Evolutionary conservation across 495 filamentous ascomycete species (phyloP).

Genomic region (Bathelium albidoporum): DNA sequence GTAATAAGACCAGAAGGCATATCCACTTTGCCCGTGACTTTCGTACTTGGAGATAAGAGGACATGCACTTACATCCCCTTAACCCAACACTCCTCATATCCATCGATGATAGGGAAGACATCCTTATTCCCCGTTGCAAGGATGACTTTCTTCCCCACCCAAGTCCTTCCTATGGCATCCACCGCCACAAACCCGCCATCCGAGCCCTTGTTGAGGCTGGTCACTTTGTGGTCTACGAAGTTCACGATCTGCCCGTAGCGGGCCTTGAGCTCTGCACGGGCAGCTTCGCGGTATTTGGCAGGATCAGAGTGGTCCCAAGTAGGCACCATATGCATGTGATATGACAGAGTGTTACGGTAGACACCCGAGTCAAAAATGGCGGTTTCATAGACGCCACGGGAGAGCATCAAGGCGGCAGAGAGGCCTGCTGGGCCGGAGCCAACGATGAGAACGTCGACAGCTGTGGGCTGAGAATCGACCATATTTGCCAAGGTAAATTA

Average conservation of each 20-base stretch:
- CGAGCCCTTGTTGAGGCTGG: neutral
- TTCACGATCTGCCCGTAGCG: slow-evolving; percentile 34
- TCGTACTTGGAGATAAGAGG: neutral
- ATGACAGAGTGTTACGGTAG: slow-evolving; percentile 39
- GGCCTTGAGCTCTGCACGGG: slow-evolving; percentile 26
- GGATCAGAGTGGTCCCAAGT: slow-evolving; percentile 34
- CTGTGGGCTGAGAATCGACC: no score
- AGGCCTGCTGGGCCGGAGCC: slow-evolving; percentile 50
- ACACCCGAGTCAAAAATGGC: slow-evolving; percentile 40
- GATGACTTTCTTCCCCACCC: slow-evolving; percentile 38
- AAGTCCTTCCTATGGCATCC: slow-evolving; percentile 19
- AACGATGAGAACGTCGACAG: slow-evolving; percentile 47
- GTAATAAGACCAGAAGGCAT: no score
- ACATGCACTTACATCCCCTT: slow-evolving; percentile 21
- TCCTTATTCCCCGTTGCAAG: slow-evolving; percentile 41
- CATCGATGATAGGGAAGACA: slow-evolving; percentile 25
- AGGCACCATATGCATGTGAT: slow-evolving; percentile 44
- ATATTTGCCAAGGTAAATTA: no score
- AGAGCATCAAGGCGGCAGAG: slow-evolving; percentile 36
- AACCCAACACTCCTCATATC: slow-evolving; percentile 29
- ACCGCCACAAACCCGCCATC: neutral
- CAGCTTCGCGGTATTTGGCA: slow-evolving; percentile 10
- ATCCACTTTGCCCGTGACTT: no score
- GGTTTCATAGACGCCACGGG: slow-evolving; percentile 37
- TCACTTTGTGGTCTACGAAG: neutral